Evolutionary conservation across 306 rosid genomes (phyloP), one percentile per base, ranked within the genome.

Genomic region (Cicer arietinum): DNA sequence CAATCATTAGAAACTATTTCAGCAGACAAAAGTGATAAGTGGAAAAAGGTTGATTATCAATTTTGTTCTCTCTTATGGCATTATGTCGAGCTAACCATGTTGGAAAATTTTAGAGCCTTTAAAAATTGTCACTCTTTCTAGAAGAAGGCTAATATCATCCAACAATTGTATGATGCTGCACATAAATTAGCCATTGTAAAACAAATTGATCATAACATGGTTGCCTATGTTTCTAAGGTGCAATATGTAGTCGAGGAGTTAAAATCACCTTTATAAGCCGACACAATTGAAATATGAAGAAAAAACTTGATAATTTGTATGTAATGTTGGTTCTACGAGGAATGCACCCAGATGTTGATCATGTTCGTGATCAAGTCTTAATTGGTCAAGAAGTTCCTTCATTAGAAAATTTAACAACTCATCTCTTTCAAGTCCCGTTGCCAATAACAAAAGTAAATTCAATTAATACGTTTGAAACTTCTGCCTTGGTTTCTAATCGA

Each of bases 141-240:
- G 30, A 25, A 25, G 30, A 25, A 25, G 30, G 58, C 58, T 52
- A 52, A 14, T 52, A 7, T n/a, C 58, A 52, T 52, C 20, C 58
- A 52, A 52, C 58, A 52, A 52, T 52, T 52, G 58, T 52, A 52
- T 1, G 58, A 52, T 52, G 20, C 2, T n/a, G 2, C 58, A 52
- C 20, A 52, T 0, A 52, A 52, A 6, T n/a, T 51, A 8, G 22
- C 57, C 20, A 4, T 22, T 51, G 8, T 51, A 51, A 13, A 14
- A 51, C 57, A 51, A 51, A 13, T 7, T 51, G 57, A 51, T 51
- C 58, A n/a, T 52, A 25, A 52, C 58, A 52, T 52, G 58, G 58
- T 46, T 46, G 50, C 50, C 5, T 46, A 46, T 46, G n/a, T 45
- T 45, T 45, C 50, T 8, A 45, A 45, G 14, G 57, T 7, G 5